Evolutionary conservation across 768 basidiomycete species (phyloP).

Genomic region (Lactarius deliciosus): DNA sequence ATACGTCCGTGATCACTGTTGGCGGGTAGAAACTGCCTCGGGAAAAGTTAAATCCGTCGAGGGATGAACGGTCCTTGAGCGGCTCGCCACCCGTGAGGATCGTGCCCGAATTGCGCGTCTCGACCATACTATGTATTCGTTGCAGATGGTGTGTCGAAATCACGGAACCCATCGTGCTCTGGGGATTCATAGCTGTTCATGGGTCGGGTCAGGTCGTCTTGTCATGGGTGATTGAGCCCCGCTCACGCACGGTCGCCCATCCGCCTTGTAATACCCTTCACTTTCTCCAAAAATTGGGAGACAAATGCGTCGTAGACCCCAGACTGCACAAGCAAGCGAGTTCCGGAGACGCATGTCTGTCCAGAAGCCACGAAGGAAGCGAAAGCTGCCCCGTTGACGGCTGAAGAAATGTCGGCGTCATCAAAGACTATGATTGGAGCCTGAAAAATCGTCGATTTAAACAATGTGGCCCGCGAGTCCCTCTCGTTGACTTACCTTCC

Average conservation of each 20-base stretch:
- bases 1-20: slow-evolving; percentile 65
- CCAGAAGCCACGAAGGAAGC: slow-evolving; percentile 85
- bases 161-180: slow-evolving; percentile 77
- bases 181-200: slow-evolving; percentile 60
- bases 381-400: slow-evolving; percentile 82
- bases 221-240: not conserved
- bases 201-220: slow-evolving; percentile 10
- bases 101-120: slow-evolving; percentile 44
- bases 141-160: slow-evolving; percentile 65
- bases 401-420: slow-evolving; percentile 70
- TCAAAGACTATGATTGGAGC: slow-evolving; percentile 79
- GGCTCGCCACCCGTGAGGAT: slow-evolving; percentile 64
- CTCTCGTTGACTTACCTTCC: slow-evolving; percentile 52
- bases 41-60: slow-evolving; percentile 74
- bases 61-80: slow-evolving; percentile 57
- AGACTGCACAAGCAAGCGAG: slow-evolving; percentile 74
- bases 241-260: slow-evolving; percentile 69
- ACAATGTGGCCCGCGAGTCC: not conserved
- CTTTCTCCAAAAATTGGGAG: slow-evolving; percentile 58
- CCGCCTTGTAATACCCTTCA: slow-evolving; percentile 55
- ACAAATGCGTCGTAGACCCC: slow-evolving; percentile 69
- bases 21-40: slow-evolving; percentile 77
- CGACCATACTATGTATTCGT: slow-evolving; percentile 59
- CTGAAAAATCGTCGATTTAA: slow-evolving; percentile 38
- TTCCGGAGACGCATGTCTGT: slow-evolving; percentile 91